Percentiles rank a stretch among this genome's conserved stretches.
Evolutionary conservation across 371 early-diverging fungal genomes (phyloP).

Genomic region (Mucor plumbeus): DNA sequence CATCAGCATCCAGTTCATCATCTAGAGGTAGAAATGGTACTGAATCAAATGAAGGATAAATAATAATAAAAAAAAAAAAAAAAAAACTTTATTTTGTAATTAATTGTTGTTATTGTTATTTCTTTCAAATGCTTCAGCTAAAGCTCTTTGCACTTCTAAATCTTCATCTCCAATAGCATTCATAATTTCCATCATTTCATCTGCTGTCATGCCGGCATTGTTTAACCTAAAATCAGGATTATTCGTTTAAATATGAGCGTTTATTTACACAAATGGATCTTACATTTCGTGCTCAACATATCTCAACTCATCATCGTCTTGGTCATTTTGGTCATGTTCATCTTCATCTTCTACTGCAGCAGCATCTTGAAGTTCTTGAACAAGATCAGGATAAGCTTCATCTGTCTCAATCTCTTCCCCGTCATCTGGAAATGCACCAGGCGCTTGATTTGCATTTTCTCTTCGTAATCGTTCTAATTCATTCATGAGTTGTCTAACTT

Average conservation of each 20-base stretch:
- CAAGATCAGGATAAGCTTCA: conserved; percentile 21
- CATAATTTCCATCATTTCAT: conserved; percentile 27
- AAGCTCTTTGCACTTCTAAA: conserved; percentile 38
- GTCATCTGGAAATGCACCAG: conserved; percentile 48
- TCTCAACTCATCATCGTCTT: background rate
- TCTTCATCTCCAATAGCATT: conserved; percentile 34
- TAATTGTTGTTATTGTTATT: background rate
- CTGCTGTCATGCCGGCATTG: conserved; percentile 9
- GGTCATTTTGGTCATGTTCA: background rate
- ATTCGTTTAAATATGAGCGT: too few species aligned
- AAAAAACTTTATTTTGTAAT: background rate
- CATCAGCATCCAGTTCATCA: conserved; percentile 18
- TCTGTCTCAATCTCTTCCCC: conserved; percentile 20
- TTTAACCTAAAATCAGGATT: background rate
- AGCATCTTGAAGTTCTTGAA: background rate
- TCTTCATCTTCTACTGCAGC: background rate
- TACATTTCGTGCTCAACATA: conserved; percentile 13
- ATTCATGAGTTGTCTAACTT: conserved; percentile 34
- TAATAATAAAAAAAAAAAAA: too few species aligned
- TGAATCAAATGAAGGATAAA: conserved; percentile 28
- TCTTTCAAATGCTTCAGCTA: conserved; percentile 36
- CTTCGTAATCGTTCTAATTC: conserved; percentile 36
- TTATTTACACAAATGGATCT: background rate
- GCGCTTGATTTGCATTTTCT: conserved; percentile 32
- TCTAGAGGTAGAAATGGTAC: conserved; percentile 20